Conservation (phyloP, 1,139 yeast species). For the Citeromyces hawaiiensis region DNA sequence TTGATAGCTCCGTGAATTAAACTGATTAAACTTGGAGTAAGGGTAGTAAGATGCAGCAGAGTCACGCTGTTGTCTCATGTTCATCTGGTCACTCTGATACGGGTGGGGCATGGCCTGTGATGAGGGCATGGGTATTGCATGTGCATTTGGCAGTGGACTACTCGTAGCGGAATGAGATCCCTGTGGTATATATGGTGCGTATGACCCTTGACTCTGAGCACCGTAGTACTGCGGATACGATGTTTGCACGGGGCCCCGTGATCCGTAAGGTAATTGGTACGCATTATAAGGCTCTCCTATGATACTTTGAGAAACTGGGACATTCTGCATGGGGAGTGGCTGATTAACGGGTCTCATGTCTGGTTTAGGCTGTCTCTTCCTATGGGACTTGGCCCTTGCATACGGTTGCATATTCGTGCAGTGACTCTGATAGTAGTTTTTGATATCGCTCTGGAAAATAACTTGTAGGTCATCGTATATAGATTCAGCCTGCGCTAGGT, state of each 20-base stretch:
- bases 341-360: not conserved
- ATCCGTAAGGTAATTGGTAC: not conserved
- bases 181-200: not conserved
- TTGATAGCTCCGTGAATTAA: not conserved
- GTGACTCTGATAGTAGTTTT: constrained; percentile 11
- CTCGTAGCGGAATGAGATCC: not conserved
- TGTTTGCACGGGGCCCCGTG: not conserved
- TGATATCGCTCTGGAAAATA: constrained; percentile 76
- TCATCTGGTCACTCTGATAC: not conserved
- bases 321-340: not conserved
- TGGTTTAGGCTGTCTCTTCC: not conserved
- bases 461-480: constrained; percentile 82
- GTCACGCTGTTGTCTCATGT: not conserved
- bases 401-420: not conserved
- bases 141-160: not conserved
- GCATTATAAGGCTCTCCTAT: not conserved
- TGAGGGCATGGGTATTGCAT: not conserved
- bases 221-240: not conserved
- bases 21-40: not conserved
- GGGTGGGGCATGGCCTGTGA: not conserved
- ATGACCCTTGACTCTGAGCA: not conserved
- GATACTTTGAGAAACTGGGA: not conserved
- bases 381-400: not conserved
- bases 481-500: constrained; percentile 83
- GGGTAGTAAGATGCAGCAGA: not conserved